Percentiles rank a stretch among this genome's conserved stretches.
phyloP scores from a whole-genome alignment of 139 green algal genomes.

The Chlamydomonas incerta region DNA sequence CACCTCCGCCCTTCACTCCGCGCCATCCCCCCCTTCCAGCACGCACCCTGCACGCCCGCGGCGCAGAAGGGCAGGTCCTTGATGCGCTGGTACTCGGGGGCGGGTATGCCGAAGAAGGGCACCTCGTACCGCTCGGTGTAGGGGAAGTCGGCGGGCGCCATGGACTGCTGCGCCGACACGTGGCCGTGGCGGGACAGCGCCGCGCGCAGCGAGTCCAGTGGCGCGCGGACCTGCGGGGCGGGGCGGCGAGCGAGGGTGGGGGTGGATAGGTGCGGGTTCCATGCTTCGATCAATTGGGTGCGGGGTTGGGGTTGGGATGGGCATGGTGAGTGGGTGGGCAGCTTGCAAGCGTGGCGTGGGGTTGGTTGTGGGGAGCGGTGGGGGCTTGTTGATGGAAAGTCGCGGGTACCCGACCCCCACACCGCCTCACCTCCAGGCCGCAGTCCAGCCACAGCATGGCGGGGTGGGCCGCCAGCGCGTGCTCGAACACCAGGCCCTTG shows the following conservation, averaged over 20 bases:
- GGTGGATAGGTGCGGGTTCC: not conserved
- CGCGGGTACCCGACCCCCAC: not conserved
- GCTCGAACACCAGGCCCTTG: slow-evolving; percentile 49
- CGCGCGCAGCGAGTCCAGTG: slow-evolving; percentile 4
- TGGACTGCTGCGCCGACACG: slow-evolving; percentile 21
- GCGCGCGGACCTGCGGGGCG: slow-evolving; percentile 2
- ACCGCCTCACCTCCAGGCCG: slow-evolving; percentile 48
- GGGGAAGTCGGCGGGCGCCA: not conserved
- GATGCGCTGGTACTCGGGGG: slow-evolving; percentile 1
- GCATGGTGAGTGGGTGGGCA: too few relatives aligned
- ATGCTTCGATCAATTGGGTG: too few relatives aligned
- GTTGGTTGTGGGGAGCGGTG: too few relatives aligned
- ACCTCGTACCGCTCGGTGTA: slow-evolving; percentile 10
- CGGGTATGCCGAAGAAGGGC: slow-evolving; percentile 10
- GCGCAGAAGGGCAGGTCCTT: slow-evolving; percentile 34
- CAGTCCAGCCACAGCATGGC: slow-evolving; percentile 58
- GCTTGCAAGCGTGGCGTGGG: too few relatives aligned
- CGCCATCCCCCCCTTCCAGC: too few relatives aligned
- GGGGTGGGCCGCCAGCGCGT: slow-evolving; percentile 10
- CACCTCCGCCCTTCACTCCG: too few relatives aligned
- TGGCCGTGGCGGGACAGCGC: not conserved
- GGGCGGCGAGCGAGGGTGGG: not conserved
- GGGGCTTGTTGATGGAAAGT: too few relatives aligned
- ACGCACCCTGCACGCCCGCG: slow-evolving; percentile 23
- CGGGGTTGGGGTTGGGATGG: too few relatives aligned